Conservation (phyloP, 495 filamentous ascomycete genomes). For the Aspergillus affinis region DNA sequence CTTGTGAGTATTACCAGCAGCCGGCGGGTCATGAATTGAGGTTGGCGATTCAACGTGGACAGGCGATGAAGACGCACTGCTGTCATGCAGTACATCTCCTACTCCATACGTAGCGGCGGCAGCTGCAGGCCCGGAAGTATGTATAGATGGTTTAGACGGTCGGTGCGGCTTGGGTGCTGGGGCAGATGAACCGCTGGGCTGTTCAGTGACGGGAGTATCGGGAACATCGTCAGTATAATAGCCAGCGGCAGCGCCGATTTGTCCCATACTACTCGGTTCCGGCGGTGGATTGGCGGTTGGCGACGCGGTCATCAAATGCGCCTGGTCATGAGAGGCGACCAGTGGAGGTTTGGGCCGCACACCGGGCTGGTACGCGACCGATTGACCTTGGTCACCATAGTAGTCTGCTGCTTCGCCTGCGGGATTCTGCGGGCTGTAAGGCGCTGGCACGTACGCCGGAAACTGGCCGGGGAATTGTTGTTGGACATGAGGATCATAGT, state of each 20-base stretch:
- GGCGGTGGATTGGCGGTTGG: slow-evolving; percentile 47
- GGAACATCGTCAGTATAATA: slow-evolving; percentile 38
- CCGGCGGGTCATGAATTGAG: slow-evolving; percentile 23
- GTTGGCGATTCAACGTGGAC: slow-evolving; percentile 16
- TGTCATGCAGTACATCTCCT: slow-evolving; percentile 21
- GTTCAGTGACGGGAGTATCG: slow-evolving; percentile 14
- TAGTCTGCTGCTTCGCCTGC: slow-evolving; percentile 64
- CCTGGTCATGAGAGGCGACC: slow-evolving; percentile 51
- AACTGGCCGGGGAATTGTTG: slow-evolving; percentile 63
- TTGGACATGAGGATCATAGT: slow-evolving; percentile 52
- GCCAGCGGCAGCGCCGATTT: slow-evolving; percentile 50
- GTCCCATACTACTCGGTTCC: slow-evolving; percentile 51
- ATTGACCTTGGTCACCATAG: slow-evolving; percentile 65
- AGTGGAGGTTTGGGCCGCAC: slow-evolving; percentile 52
- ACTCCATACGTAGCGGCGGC: slow-evolving; percentile 32
- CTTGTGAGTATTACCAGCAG: slow-evolving; percentile 15
- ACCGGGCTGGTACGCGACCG: slow-evolving; percentile 60
- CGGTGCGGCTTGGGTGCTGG: slow-evolving; percentile 28
- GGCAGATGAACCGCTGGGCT: slow-evolving; percentile 12
- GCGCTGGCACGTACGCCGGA: slow-evolving; percentile 40
- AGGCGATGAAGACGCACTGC: slow-evolving; percentile 19
- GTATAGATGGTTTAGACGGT: slow-evolving; percentile 31
- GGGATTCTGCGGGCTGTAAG: slow-evolving; percentile 54
- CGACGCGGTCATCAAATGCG: slow-evolving; percentile 52
- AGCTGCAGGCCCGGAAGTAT: slow-evolving; percentile 23